Base-by-base conservation (phyloP, 768 basidiomycete genomes). In the Boletus reticulatus region DNA sequence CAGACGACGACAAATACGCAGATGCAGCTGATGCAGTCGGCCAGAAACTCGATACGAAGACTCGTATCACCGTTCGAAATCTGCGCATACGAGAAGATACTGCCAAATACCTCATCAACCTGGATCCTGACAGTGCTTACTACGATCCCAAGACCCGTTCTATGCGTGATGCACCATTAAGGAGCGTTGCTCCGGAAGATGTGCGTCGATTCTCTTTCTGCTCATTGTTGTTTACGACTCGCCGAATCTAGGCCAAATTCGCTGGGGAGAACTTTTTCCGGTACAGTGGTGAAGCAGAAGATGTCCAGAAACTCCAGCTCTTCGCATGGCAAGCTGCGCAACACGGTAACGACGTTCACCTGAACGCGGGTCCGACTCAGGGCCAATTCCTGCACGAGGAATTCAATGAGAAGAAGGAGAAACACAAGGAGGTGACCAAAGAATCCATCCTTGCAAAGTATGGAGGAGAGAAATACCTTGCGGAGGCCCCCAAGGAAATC, bases 141-240 rank as follows among this genome's bases (percentile, higher is more conserved):
- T 99, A 99, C 69, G 97, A 99, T 68, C 97, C 97, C 45, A 99
- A 99, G 77, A 98, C 97, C 13, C 88, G 97, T 67, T 98, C 96
- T 8, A 99, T 99, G 97, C 89, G 97, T 73, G 97, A 99, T 66
- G 95, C 96, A 41, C 97, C 96, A 0, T 57, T 86, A 14, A 84
- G 83, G 69, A 82, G 84, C 62, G 76, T 91, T 24, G 78, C 85
- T 7, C 75, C 91, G n/a, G 94, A 96, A 72, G 96, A 98, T 66
- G 94, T 95, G 68, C 48, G 89, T 75, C 37, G 6, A 22, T 13
- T 48, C 48, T 22, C 22, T 4, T 29, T 54, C 34, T 39, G 52
- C 37, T 57, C 29, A 34, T 6, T 20, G 34, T 14, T 22, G 20
- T 48, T 48, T 31, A 58, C 43, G 48, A 48, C 45, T 57, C 29